phyloP scores from a whole-genome alignment of 2,329 filamentous ascomycete species.

The Talaromyces funiculosus region DNA sequence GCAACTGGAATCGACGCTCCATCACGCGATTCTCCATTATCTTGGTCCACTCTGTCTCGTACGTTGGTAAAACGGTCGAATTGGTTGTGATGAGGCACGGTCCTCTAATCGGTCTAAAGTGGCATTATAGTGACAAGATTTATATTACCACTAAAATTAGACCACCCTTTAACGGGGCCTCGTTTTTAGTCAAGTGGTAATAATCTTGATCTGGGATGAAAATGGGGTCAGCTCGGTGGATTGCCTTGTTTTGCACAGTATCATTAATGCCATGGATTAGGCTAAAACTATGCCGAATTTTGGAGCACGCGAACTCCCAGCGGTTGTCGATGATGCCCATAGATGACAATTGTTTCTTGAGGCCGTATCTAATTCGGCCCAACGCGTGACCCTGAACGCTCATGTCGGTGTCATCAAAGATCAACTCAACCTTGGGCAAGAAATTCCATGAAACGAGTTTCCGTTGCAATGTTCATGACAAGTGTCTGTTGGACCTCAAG shows the following conservation, averaged over 20 bases:
- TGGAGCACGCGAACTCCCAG: neutral
- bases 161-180: too few species aligned
- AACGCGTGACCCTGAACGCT: conserved; percentile 11
- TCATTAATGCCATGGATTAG: neutral
- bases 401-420: conserved; percentile 2
- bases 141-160: too few species aligned
- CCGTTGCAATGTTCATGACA: conserved; percentile 1
- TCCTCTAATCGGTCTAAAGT: too few species aligned
- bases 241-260: neutral
- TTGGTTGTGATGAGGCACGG: too few species aligned
- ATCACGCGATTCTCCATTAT: too few species aligned
- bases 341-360: neutral
- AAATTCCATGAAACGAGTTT: conserved; percentile 8
- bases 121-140: too few species aligned
- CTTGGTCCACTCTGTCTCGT: too few species aligned
- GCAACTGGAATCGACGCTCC: too few species aligned
- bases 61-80: too few species aligned
- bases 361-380: neutral
- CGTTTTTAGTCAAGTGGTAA: too few species aligned
- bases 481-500: conserved; percentile 6
- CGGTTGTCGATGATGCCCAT: neutral
- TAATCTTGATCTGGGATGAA: conserved; percentile 3
- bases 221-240: conserved; percentile 5
- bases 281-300: neutral
- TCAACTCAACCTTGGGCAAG: neutral